phyloP scores from a whole-genome alignment of 2,329 filamentous ascomycete genomes.

The Metarhizium humberi region DNA sequence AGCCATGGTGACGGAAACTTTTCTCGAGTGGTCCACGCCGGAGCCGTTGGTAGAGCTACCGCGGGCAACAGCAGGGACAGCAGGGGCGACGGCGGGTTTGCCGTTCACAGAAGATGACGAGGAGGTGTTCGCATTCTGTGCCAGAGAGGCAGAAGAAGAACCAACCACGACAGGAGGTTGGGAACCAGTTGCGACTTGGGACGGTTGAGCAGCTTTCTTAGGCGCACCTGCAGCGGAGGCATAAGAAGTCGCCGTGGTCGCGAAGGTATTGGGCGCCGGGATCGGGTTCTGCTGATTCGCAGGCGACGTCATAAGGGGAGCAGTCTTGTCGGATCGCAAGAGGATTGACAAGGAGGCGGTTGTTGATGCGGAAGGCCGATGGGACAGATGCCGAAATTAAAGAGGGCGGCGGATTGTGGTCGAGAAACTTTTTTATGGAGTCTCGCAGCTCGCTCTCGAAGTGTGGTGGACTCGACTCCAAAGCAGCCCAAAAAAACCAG shows the following conservation, averaged over 20 bases:
- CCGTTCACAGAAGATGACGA: slow-evolving; percentile 78
- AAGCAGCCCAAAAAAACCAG: not conserved
- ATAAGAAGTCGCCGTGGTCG: slow-evolving; percentile 53
- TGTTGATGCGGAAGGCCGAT: slow-evolving; percentile 1
- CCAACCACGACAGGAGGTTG: slow-evolving; percentile 44
- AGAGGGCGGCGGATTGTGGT: slow-evolving; percentile 8
- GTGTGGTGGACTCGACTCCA: slow-evolving; percentile 4
- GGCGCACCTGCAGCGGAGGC: slow-evolving; percentile 55
- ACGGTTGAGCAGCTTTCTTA: slow-evolving; percentile 53
- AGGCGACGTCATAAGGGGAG: slow-evolving; percentile 51
- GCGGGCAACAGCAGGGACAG: slow-evolving; percentile 57
- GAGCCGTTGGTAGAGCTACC: slow-evolving; percentile 61
- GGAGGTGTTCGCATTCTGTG: slow-evolving; percentile 52
- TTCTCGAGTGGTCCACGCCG: slow-evolving; percentile 65
- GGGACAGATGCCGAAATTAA: not conserved
- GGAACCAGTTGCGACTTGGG: slow-evolving; percentile 51
- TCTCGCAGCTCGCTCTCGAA: slow-evolving; percentile 5
- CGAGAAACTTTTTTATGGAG: slow-evolving; percentile 1
- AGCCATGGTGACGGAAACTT: slow-evolving; percentile 86
- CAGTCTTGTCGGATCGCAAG: slow-evolving; percentile 1
- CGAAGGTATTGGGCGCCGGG: slow-evolving; percentile 48
- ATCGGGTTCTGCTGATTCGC: slow-evolving; percentile 43
- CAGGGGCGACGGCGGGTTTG: slow-evolving; percentile 61
- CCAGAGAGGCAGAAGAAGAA: slow-evolving; percentile 38
- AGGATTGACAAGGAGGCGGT: not conserved